Conservation (phyloP, 345 rosid species). For the Dovyalis caffra region DNA sequence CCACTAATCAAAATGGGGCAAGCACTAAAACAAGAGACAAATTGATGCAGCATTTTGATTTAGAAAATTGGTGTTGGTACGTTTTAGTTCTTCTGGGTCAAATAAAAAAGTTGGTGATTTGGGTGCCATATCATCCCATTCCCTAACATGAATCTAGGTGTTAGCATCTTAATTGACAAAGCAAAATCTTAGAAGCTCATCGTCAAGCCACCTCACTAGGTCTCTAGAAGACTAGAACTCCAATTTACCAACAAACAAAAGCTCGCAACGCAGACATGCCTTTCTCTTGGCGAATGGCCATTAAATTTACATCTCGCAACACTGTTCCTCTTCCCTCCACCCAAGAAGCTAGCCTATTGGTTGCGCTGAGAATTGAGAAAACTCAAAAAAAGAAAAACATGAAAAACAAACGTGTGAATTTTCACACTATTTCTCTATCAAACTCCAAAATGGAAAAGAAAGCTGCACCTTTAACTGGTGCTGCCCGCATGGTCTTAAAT, state of each 20-base stretch:
- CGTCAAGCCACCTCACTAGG: slow-evolving; percentile 11
- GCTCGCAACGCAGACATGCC: not conserved
- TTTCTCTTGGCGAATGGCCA: no score
- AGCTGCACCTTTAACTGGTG: no score
- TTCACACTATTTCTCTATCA: no score
- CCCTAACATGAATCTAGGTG: slow-evolving; percentile 14
- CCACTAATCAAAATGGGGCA: slow-evolving; percentile 36
- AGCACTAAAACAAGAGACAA: slow-evolving; percentile 27
- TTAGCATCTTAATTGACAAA: slow-evolving; percentile 3
- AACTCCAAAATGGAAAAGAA: no score
- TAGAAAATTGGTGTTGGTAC: not conserved
- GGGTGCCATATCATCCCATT: not conserved
- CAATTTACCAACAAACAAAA: no score
- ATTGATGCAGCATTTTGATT: slow-evolving; percentile 23
- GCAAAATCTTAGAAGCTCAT: not conserved
- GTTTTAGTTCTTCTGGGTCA: not conserved
- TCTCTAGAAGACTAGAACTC: slow-evolving; percentile 22
- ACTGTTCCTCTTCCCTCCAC: no score
- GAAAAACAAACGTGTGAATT: no score
- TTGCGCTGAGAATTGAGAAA: no score
- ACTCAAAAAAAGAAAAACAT: not conserved
- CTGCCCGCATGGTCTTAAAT: no score
- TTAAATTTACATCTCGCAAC: no score
- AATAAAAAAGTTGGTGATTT: slow-evolving; percentile 9
- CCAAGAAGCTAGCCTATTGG: no score